Evolutionary conservation across 768 basidiomycete species (phyloP), one percentile per base, ranked within the genome.

Genomic region (Nidularia sp.): DNA sequence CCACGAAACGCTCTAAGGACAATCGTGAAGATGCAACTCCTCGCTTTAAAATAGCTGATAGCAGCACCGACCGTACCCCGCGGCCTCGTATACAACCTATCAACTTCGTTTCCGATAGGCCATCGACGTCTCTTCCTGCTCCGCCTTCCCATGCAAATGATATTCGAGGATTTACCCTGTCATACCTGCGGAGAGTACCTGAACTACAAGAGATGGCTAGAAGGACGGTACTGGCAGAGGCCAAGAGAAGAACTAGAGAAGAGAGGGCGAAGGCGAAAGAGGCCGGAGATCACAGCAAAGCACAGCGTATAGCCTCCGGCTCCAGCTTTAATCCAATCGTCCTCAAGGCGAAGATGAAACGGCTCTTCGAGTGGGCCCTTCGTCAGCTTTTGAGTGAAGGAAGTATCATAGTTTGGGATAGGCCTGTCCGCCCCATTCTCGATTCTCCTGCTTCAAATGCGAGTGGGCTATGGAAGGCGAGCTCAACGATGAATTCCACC

Each of bases 131-230:
- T 44, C 47, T 39, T 41, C 10, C 18, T 4, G n/a, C 32, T 50
- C 49, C 18, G 47, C 35, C 15, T 45, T 56, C 15, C 51, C 39
- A 39, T 39, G 7, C 36, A 47, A 5, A 10, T 41, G 22, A n/a
- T 36, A 41, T 25, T 42, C 8, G 41, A 47, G 31, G 18, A 44
- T 89, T 86, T 62, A 85, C 88, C 0, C 66, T 90, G 5, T 88
- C 88, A 0, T 84, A 90, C 59, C 75, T 92, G 2, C 81, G 88
- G 5, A 85, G 89, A 45, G 85, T 91, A 0, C 87, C 88, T 6
- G 89, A 88, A 57, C 73, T 92, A 2, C 71, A 78, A 0, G 70
- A 80, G 9, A 72, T 92, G 51, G 88, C 88, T 4, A 69, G 73
- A 22, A 74, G 84, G 7, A 83, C 91, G 1, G 84, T 86, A 8